phyloP scores from a whole-genome alignment of 2,329 filamentous ascomycete species.

The Calonectria naviculata region DNA sequence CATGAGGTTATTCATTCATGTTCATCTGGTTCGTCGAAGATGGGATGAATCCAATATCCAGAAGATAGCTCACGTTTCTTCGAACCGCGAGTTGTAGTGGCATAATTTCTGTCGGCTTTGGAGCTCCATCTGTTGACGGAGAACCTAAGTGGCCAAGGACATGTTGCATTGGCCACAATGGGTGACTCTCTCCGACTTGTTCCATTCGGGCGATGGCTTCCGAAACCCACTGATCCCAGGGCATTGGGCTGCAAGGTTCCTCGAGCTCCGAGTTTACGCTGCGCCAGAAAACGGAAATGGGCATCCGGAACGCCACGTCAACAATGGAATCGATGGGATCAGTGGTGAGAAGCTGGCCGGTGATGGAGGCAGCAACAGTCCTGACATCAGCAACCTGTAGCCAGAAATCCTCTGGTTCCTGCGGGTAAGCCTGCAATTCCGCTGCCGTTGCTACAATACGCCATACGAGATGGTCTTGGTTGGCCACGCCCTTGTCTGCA shows the following conservation, averaged over 20 bases:
- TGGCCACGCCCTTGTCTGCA: slow-evolving; percentile 21
- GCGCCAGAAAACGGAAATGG: slow-evolving; percentile 13
- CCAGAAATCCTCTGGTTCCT: slow-evolving; percentile 3
- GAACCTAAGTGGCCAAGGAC: slow-evolving; percentile 4
- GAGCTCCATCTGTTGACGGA: not conserved
- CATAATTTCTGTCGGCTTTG: not conserved
- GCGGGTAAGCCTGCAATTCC: slow-evolving; percentile 6
- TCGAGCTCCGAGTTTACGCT: slow-evolving; percentile 10
- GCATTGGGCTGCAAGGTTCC: not conserved
- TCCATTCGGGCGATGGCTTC: slow-evolving; percentile 10
- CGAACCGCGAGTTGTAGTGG: slow-evolving; percentile 9
- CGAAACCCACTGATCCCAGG: slow-evolving; percentile 5
- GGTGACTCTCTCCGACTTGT: slow-evolving; percentile 15
- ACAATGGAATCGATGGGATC: not conserved
- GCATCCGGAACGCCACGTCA: not conserved
- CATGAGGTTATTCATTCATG: not conserved
- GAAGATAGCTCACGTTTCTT: slow-evolving; percentile 15
- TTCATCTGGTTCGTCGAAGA: not conserved
- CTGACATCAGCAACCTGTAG: slow-evolving; percentile 6
- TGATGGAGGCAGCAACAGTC: slow-evolving; percentile 3
- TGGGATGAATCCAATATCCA: slow-evolving; percentile 7
- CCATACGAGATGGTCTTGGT: slow-evolving; percentile 32
- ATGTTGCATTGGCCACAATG: slow-evolving; percentile 20
- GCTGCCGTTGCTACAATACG: slow-evolving; percentile 17
- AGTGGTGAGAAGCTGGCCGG: not conserved